Evolutionary conservation across 495 filamentous ascomycete genomes (phyloP).

Genomic region (Hypoxylon perforatum): DNA sequence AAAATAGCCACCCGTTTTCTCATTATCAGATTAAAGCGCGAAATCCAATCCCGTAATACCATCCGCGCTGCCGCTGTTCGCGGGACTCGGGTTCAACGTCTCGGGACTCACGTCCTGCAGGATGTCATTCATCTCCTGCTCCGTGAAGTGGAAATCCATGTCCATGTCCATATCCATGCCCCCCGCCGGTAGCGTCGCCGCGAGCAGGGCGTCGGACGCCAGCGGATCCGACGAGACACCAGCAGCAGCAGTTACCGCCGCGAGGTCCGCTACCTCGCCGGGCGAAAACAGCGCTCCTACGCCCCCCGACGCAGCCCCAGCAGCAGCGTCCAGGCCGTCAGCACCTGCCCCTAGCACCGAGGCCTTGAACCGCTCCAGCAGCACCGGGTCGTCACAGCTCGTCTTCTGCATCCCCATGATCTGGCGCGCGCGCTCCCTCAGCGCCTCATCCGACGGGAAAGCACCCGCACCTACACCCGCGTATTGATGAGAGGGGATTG

Average conservation of each 20-base stretch:
- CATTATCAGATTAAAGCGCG: constrained; percentile 13
- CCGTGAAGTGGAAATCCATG: constrained; percentile 48
- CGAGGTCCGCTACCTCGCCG: constrained; percentile 21
- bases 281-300: constrained; percentile 18
- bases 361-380: constrained; percentile 61
- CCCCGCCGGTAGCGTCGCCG: constrained; percentile 21
- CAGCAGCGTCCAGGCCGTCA: not conserved
- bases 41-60: constrained; percentile 5
- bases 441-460: constrained; percentile 55
- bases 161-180: constrained; percentile 35
- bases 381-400: constrained; percentile 58
- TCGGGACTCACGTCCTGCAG: constrained; percentile 48
- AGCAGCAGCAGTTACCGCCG: constrained; percentile 12
- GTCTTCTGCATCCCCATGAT: constrained; percentile 55
- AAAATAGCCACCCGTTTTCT: constrained; percentile 6
- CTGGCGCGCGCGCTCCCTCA: constrained; percentile 54
- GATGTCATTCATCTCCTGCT: constrained; percentile 53
- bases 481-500: constrained; percentile 55
- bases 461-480: constrained; percentile 50
- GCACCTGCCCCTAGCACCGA: constrained; percentile 34
- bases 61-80: not conserved
- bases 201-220: constrained; percentile 14
- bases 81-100: constrained; percentile 8
- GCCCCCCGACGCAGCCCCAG: not conserved
- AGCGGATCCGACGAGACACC: not conserved